Percentiles rank a stretch among this genome's conserved stretches.
These are phyloP conservation scores for Phytophthora sp. DNA, from an alignment of 352 stramenopile genomes.

Conservation along the genomic window DNA sequence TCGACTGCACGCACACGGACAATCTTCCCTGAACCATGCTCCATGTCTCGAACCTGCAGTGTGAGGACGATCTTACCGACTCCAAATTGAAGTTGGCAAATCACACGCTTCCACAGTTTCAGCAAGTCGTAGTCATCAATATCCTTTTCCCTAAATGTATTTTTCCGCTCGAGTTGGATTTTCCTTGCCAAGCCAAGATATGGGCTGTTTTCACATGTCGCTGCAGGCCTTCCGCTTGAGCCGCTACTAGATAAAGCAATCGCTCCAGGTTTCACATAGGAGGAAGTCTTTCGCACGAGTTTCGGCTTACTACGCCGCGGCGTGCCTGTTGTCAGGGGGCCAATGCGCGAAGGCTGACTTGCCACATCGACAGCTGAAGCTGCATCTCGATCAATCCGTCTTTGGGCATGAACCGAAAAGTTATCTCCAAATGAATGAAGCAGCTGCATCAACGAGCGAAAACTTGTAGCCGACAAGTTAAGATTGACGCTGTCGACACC, in stretches of 20 bases:
- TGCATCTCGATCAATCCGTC: slow-evolving; percentile 30
- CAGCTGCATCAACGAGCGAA: slow-evolving; percentile 61
- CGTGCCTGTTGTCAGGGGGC: slow-evolving; percentile 4
- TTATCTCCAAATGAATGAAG: slow-evolving; percentile 78
- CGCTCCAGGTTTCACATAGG: slow-evolving; percentile 28
- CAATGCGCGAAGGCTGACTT: slow-evolving; percentile 12
- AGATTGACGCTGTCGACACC: slow-evolving; percentile 72
- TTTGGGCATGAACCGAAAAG: slow-evolving; percentile 52
- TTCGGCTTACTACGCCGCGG: slow-evolving; percentile 35
- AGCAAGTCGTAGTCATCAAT: slow-evolving; percentile 73
- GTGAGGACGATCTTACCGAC: slow-evolving; percentile 57
- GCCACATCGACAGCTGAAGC: slow-evolving; percentile 3
- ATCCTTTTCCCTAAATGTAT: slow-evolving; percentile 51
- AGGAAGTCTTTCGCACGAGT: slow-evolving; percentile 33
- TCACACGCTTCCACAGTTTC: slow-evolving; percentile 79
- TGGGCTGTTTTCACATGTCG: slow-evolving; percentile 33
- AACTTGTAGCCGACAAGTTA: slow-evolving; percentile 73
- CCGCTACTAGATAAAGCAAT: slow-evolving; percentile 30
- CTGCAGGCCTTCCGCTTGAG: slow-evolving; percentile 23
- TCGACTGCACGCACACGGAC: slow-evolving; percentile 59
- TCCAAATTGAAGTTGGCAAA: slow-evolving; percentile 65
- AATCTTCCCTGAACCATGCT: slow-evolving; percentile 46
- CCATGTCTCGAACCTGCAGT: slow-evolving; percentile 62
- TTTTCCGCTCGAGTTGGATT: slow-evolving; percentile 44
- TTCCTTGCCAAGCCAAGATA: slow-evolving; percentile 47